phyloP scores from a whole-genome alignment of 2,329 filamentous ascomycete genomes.

The Ascochyta lentis region DNA sequence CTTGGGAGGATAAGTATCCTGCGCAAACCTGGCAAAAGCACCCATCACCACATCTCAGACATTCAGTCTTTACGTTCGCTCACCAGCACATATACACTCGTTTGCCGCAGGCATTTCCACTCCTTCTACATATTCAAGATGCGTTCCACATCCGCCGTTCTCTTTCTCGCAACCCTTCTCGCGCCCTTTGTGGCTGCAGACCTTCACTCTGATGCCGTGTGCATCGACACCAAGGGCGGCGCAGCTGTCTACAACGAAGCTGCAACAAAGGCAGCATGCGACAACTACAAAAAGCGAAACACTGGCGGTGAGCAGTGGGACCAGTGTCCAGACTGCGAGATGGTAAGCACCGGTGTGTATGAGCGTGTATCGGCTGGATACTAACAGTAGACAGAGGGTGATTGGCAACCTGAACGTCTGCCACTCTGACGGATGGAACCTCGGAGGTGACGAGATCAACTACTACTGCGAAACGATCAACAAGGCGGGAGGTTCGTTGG shows the following conservation, averaged over 20 bases:
- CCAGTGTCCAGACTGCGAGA: slow-evolving; percentile 36
- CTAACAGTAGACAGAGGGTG: slow-evolving; percentile 12
- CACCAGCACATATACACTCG: neutral
- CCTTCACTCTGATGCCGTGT: slow-evolving; percentile 31
- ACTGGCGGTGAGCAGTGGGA: slow-evolving; percentile 38
- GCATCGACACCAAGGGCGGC: slow-evolving; percentile 25
- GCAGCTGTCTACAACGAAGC: slow-evolving; percentile 32
- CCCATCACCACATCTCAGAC: neutral
- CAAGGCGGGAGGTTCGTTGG: slow-evolving; percentile 23
- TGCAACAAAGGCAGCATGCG: slow-evolving; percentile 31
- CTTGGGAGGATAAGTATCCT: slow-evolving; percentile 8
- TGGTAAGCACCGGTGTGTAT: slow-evolving; percentile 19
- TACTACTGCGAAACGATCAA: slow-evolving; percentile 34
- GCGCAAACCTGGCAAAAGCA: neutral
- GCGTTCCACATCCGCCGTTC: slow-evolving; percentile 25
- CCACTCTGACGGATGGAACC: slow-evolving; percentile 30
- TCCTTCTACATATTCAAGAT: slow-evolving; percentile 20
- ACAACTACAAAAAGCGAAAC: slow-evolving; percentile 32
- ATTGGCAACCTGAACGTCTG: slow-evolving; percentile 31
- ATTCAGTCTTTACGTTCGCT: neutral
- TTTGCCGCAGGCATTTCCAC: slow-evolving; percentile 2
- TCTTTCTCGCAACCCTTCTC: slow-evolving; percentile 19
- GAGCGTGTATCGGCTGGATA: neutral
- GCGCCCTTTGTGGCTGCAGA: slow-evolving; percentile 26
- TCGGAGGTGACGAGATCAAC: slow-evolving; percentile 39